phyloP scores from a whole-genome alignment of 2,329 filamentous ascomycete genomes.

The Huntiella savannae region DNA sequence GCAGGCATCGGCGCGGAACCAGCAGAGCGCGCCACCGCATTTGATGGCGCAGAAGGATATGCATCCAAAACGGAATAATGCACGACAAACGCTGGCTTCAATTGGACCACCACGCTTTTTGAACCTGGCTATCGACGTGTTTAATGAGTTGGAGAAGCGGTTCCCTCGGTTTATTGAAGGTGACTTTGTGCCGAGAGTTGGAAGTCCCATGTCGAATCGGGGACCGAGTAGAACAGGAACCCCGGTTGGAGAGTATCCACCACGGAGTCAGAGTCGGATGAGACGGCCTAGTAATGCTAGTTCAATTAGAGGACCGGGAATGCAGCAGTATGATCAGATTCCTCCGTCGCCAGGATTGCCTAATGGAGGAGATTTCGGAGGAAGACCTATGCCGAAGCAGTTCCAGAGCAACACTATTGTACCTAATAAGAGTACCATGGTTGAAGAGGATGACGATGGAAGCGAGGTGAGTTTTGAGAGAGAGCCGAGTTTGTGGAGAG shows the following conservation, averaged over 20 bases:
- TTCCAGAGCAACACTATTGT: constrained; percentile 93
- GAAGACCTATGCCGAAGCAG: constrained; percentile 62
- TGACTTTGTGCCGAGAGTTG: constrained; percentile 47
- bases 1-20: constrained; percentile 46
- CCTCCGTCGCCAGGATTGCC: constrained; percentile 38
- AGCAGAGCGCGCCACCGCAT: constrained; percentile 44
- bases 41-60: constrained; percentile 75
- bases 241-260: constrained; percentile 35
- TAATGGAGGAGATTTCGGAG: constrained; percentile 43
- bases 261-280: constrained; percentile 32
- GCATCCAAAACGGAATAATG: constrained; percentile 93
- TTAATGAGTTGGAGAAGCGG: constrained; percentile 78
- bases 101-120: constrained; percentile 73
- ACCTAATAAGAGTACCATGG: constrained; percentile 92
- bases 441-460: constrained; percentile 78
- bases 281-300: constrained; percentile 42
- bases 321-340: constrained; percentile 26
- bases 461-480: constrained; percentile 22
- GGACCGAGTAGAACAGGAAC: constrained; percentile 43
- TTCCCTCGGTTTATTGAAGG: constrained; percentile 61
- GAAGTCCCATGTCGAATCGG: constrained; percentile 49
- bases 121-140: constrained; percentile 88
- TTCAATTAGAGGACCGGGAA: constrained; percentile 29
- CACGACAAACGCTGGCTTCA: constrained; percentile 84
- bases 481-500: background rate